These are phyloP conservation scores for Cephalotrichum gorgonifer DNA, from an alignment of 2,329 filamentous ascomycete genomes.

Conservation along the genomic window DNA sequence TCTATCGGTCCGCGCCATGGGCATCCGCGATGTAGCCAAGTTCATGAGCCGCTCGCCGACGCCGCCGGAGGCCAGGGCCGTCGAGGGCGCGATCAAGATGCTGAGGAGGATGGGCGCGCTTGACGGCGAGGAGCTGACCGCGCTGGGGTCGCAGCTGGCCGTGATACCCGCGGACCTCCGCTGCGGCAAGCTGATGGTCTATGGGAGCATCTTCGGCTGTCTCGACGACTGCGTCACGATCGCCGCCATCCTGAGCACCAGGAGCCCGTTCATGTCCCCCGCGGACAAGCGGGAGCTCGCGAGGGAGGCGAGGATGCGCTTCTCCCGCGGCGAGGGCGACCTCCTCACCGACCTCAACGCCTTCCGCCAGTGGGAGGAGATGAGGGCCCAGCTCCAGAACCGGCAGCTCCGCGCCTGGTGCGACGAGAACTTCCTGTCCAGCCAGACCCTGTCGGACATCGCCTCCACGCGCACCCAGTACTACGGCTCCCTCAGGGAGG, in stretches of 20 bases:
- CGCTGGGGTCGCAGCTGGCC: constrained; percentile 83
- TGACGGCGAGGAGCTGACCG: constrained; percentile 76
- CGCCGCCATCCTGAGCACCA: constrained; percentile 82
- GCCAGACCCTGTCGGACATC: constrained; percentile 79
- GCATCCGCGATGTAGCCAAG: constrained; percentile 65
- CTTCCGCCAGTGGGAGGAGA: constrained; percentile 71
- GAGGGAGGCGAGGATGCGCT: constrained; percentile 63
- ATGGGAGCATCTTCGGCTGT: constrained; percentile 87
- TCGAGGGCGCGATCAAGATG: constrained; percentile 73
- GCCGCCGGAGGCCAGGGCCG: constrained; percentile 73
- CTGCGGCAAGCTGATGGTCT: constrained; percentile 90
- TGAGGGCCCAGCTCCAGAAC: constrained; percentile 47
- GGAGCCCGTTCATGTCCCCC: constrained; percentile 77
- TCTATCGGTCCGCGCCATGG: constrained; percentile 91
- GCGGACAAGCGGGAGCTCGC: constrained; percentile 74
- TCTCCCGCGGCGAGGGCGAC: constrained; percentile 73
- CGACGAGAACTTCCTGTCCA: constrained; percentile 73
- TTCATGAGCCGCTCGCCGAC: constrained; percentile 85
- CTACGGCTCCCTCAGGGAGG: constrained; percentile 73
- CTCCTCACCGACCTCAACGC: constrained; percentile 78
- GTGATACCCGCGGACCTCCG: constrained; percentile 91
- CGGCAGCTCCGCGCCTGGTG: constrained; percentile 67
- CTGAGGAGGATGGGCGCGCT: constrained; percentile 81
- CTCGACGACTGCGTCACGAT: constrained; percentile 82
- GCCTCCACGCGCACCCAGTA: constrained; percentile 79